Percentiles rank a stretch among this genome's conserved stretches.
These are phyloP conservation scores for Penicillium fuscoglaucum DNA, from an alignment of 2,329 filamentous ascomycete genomes.

Conservation along the genomic window DNA sequence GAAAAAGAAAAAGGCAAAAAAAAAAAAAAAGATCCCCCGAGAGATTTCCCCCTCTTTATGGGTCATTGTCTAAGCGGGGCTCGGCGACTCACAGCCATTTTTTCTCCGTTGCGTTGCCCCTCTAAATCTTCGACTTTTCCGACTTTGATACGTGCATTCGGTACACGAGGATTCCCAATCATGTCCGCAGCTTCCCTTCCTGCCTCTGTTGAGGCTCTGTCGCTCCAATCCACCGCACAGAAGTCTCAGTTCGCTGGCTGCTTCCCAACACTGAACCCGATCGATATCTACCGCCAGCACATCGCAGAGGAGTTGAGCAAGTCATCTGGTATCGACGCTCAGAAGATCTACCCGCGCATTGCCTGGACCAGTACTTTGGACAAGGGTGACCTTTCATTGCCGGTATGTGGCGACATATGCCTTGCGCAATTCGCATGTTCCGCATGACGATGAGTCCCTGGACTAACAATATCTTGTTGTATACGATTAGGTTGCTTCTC, in stretches of 20 bases:
- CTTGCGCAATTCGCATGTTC: not conserved
- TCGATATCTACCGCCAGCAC: slow-evolving; percentile 49
- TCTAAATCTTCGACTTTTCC: slow-evolving; percentile 13
- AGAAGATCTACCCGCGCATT: slow-evolving; percentile 43
- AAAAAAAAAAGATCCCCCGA: slow-evolving; percentile 18
- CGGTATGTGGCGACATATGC: slow-evolving; percentile 35
- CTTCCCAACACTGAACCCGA: slow-evolving; percentile 48
- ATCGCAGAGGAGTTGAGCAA: slow-evolving; percentile 46
- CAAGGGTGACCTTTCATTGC: slow-evolving; percentile 48
- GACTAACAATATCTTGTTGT: not conserved
- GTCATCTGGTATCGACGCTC: slow-evolving; percentile 40
- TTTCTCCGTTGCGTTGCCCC: slow-evolving; percentile 20
- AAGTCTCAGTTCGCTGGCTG: slow-evolving; percentile 44
- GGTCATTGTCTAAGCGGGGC: slow-evolving; percentile 44
- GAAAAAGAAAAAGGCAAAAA: slow-evolving; percentile 18
- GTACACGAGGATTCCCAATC: slow-evolving; percentile 17
- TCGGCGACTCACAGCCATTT: slow-evolving; percentile 37
- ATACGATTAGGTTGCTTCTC: slow-evolving; percentile 39
- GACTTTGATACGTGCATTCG: slow-evolving; percentile 16
- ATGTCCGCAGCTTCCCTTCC: slow-evolving; percentile 39
- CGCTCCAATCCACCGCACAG: slow-evolving; percentile 42
- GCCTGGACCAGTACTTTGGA: slow-evolving; percentile 49
- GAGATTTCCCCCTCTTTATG: slow-evolving; percentile 38
- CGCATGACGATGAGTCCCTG: not conserved
- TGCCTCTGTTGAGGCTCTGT: slow-evolving; percentile 40